A percentile compares a stretch with the other conserved stretches of the same genome.
These are phyloP conservation scores for Catenaria anguillulae DNA, from an alignment of 371 early-diverging fungal genomes.

Conservation along the genomic window DNA sequence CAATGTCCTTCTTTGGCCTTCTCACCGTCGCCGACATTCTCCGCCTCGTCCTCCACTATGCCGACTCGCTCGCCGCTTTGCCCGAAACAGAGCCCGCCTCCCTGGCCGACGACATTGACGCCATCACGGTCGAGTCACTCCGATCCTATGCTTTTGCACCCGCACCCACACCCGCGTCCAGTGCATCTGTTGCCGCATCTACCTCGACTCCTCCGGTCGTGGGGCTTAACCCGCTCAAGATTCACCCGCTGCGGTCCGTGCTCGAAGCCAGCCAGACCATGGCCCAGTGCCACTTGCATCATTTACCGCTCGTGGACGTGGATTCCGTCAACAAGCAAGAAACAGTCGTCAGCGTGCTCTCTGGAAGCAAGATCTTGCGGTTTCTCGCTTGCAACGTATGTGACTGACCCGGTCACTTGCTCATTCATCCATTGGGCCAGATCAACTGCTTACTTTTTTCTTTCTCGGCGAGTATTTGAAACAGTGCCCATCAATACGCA, in stretches of 20 bases:
- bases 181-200: no score
- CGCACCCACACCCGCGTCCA: not conserved
- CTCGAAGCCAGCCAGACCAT: constrained; percentile 64
- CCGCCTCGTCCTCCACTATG: constrained; percentile 78
- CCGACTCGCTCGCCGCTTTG: constrained; percentile 15
- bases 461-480: not conserved
- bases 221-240: constrained; percentile 39
- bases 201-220: no score
- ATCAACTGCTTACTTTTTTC: not conserved
- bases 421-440: not conserved
- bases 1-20: constrained; percentile 74
- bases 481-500: constrained; percentile 12
- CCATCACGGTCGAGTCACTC: constrained; percentile 55
- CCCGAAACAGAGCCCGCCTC: constrained; percentile 28
- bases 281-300: constrained; percentile 60
- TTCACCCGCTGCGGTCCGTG: constrained; percentile 69
- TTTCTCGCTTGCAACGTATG: constrained; percentile 75
- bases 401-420: no score
- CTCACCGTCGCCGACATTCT: constrained; percentile 85
- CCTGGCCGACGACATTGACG: constrained; percentile 70
- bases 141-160: not conserved
- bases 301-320: constrained; percentile 72
- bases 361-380: constrained; percentile 77
- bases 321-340: constrained; percentile 57
- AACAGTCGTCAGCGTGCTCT: constrained; percentile 77